A percentile compares a stretch with the other conserved stretches of the same genome.
These are phyloP conservation scores for Lycium barbarum DNA, from an alignment of 257 asterid genomes.

Conservation along the genomic window DNA sequence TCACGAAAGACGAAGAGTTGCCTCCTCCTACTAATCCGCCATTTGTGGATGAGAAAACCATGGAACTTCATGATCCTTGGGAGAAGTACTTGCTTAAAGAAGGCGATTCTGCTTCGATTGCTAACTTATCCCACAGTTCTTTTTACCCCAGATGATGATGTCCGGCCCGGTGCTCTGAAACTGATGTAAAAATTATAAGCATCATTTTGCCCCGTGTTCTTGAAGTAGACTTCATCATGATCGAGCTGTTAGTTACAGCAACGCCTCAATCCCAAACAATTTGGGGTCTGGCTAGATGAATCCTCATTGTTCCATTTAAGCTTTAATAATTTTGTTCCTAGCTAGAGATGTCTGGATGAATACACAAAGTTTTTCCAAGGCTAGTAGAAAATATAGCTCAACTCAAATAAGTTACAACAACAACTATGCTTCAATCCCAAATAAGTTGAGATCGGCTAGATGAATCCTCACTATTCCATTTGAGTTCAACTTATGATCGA, in stretches of 20 bases:
- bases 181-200: neutral
- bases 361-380: no score
- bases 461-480: neutral
- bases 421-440: neutral
- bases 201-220: neutral
- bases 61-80: conserved; percentile 43
- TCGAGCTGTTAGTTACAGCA: neutral
- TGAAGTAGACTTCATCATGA: neutral
- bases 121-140: conserved; percentile 43
- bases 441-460: neutral
- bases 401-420: neutral
- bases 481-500: neutral
- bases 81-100: conserved; percentile 32
- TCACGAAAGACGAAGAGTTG: conserved; percentile 31
- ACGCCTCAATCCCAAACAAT: neutral
- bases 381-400: no score
- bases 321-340: no score
- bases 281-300: neutral
- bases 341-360: no score
- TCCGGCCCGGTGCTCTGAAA: neutral
- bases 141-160: conserved; percentile 45
- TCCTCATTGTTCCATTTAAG: neutral
- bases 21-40: conserved; percentile 37
- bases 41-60: conserved; percentile 47
- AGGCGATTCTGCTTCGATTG: conserved; percentile 36